A percentile compares a stretch with the other conserved stretches of the same genome.
Evolutionary conservation across 352 stramenopile genomes (phyloP).

Genomic region (Pythium phragmitis): DNA sequence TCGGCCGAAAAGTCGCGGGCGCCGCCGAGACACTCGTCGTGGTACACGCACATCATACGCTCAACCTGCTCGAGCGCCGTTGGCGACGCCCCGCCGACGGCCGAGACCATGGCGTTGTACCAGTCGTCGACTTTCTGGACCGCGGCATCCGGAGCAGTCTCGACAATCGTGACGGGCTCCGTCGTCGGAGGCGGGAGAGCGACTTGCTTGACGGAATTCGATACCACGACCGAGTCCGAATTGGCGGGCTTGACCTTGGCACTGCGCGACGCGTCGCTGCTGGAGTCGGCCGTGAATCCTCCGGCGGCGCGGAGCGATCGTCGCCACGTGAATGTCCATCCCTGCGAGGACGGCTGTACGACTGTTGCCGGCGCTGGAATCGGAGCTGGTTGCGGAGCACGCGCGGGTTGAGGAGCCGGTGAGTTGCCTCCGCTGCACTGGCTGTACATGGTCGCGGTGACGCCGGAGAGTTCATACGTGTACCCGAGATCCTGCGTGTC

Average conservation of each 20-base stretch:
- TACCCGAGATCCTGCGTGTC: slow-evolving; percentile 31
- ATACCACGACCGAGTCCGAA: not conserved
- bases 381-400: not conserved
- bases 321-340: slow-evolving; percentile 1
- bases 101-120: slow-evolving; percentile 13
- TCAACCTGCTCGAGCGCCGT: slow-evolving; percentile 13
- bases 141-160: slow-evolving; percentile 3
- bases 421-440: slow-evolving; percentile 16
- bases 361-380: not conserved
- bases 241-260: slow-evolving; percentile 16
- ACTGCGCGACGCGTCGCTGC: not conserved
- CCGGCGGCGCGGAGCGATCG: slow-evolving; percentile 13
- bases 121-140: slow-evolving; percentile 21
- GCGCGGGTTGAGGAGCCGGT: not conserved
- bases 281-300: slow-evolving; percentile 1
- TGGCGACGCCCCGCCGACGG: slow-evolving; percentile 13
- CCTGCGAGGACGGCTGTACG: not conserved
- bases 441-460: slow-evolving; percentile 27
- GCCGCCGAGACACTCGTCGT: slow-evolving; percentile 31
- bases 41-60: slow-evolving; percentile 29
- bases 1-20: slow-evolving; percentile 26
- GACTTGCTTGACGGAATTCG: slow-evolving; percentile 15
- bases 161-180: slow-evolving; percentile 11
- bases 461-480: slow-evolving; percentile 29
- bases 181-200: not conserved